phyloP scores from a whole-genome alignment of 106 monocot species.

The Dioscorea dumetorum region DNA sequence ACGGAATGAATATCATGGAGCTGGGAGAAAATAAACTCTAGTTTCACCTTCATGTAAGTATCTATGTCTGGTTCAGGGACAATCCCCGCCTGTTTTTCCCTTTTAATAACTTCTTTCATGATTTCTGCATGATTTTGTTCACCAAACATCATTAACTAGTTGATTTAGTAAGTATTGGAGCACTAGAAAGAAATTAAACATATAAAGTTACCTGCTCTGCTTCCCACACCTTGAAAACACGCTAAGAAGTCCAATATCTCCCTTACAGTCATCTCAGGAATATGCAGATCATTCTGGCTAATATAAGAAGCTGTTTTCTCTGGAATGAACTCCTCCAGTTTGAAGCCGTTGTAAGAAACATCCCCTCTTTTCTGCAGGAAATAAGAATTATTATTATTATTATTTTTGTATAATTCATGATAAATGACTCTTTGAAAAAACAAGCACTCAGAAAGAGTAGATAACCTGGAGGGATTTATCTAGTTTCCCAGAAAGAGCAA shows the following conservation, averaged over 20 bases:
- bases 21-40: too few species aligned
- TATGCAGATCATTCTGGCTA: constrained; percentile 2
- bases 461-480: too few species aligned
- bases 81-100: background rate
- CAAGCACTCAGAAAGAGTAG: too few species aligned
- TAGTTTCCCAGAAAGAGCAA: too few species aligned
- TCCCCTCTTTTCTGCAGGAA: background rate
- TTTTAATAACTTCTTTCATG: background rate
- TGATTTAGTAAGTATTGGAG: background rate
- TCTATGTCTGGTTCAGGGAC: background rate
- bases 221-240: constrained; percentile 4
- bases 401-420: too few species aligned
- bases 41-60: background rate
- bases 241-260: constrained; percentile 8
- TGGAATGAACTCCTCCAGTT: background rate
- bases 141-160: background rate
- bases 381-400: too few species aligned
- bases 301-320: constrained; percentile 5
- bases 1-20: too few species aligned
- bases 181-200: background rate
- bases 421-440: too few species aligned
- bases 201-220: background rate
- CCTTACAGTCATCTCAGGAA: constrained; percentile 5
- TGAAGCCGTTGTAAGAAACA: background rate
- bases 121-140: background rate